A percentile compares a stretch with the other conserved stretches of the same genome.
Evolutionary conservation across 2,329 filamentous ascomycete genomes (phyloP).

Genomic region (Hypoxylon sp.): DNA sequence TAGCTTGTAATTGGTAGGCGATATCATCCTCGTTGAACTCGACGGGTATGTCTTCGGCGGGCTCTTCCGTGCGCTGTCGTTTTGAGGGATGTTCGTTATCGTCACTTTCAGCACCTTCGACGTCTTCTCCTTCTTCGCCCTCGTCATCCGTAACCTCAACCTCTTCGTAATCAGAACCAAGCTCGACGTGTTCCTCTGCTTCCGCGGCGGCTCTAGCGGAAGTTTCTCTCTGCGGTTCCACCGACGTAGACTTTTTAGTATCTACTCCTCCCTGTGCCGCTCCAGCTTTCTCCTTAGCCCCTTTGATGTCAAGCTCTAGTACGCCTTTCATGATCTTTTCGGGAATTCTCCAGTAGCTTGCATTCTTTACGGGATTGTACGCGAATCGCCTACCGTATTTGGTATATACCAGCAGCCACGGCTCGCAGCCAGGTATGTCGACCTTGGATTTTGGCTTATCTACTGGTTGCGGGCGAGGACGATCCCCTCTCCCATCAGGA

Average conservation of each 20-base stretch:
- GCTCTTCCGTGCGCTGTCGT: slow-evolving; percentile 63
- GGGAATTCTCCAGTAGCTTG: slow-evolving; percentile 96
- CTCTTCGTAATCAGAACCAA: slow-evolving; percentile 84
- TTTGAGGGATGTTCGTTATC: slow-evolving; percentile 64
- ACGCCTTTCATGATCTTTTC: slow-evolving; percentile 87
- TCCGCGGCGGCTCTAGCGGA: slow-evolving; percentile 58
- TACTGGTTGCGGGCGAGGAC: slow-evolving; percentile 76
- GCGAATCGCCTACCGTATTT: slow-evolving; percentile 91
- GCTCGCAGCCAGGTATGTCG: slow-evolving; percentile 82
- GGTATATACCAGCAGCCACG: slow-evolving; percentile 94
- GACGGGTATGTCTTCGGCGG: slow-evolving; percentile 64
- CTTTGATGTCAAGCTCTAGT: slow-evolving; percentile 78
- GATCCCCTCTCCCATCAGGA: slow-evolving; percentile 69
- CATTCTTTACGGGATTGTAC: slow-evolving; percentile 86
- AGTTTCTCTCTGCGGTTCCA: slow-evolving; percentile 41
- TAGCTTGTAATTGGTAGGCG: slow-evolving; percentile 88
- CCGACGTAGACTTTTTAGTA: slow-evolving; percentile 31
- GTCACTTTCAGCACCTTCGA: slow-evolving; percentile 62
- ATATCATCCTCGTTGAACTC: slow-evolving; percentile 97
- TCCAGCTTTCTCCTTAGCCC: slow-evolving; percentile 71
- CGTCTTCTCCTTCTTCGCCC: slow-evolving; percentile 68
- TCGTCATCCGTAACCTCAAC: slow-evolving; percentile 76
- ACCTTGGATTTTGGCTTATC: slow-evolving; percentile 88
- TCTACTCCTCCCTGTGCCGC: slow-evolving; percentile 44
- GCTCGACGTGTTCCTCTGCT: slow-evolving; percentile 64